These are phyloP conservation scores for Cutaneotrichosporon mucoides DNA, from an alignment of 1,284 basidiomycete species.

Conservation along the genomic window DNA sequence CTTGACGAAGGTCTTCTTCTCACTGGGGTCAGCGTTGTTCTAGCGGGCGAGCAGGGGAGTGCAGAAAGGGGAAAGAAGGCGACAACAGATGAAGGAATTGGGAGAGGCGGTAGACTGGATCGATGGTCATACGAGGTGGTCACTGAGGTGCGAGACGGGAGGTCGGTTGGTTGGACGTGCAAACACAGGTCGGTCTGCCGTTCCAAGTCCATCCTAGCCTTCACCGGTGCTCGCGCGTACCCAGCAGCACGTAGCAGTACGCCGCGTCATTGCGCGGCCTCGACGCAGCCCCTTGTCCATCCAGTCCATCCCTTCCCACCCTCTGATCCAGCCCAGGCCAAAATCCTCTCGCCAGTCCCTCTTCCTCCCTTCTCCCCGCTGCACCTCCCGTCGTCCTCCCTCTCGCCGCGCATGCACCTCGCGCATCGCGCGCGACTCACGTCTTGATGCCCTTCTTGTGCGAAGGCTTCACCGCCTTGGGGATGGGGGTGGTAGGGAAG, in stretches of 20 bases:
- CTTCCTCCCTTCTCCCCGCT: neutral
- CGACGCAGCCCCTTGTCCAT: too few relatives aligned
- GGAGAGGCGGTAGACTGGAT: neutral
- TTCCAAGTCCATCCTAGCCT: too few relatives aligned
- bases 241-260: too few relatives aligned
- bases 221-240: too few relatives aligned
- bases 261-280: too few relatives aligned
- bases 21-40: slow-evolving; percentile 27
- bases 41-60: too few relatives aligned
- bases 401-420: too few relatives aligned
- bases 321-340: too few relatives aligned
- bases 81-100: neutral
- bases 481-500: slow-evolving; percentile 83
- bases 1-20: slow-evolving; percentile 84
- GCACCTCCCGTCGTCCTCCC: neutral
- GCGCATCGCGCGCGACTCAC: slow-evolving; percentile 28
- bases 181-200: too few relatives aligned
- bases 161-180: too few relatives aligned
- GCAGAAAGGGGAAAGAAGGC: neutral
- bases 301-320: too few relatives aligned
- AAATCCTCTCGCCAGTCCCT: neutral
- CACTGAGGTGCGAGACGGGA: too few relatives aligned
- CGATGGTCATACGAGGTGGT: neutral
- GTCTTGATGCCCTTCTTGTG: slow-evolving; percentile 84
- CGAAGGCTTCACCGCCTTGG: slow-evolving; percentile 73